Base-by-base conservation (phyloP, 768 basidiomycete genomes). In the Vararia minispora region DNA sequence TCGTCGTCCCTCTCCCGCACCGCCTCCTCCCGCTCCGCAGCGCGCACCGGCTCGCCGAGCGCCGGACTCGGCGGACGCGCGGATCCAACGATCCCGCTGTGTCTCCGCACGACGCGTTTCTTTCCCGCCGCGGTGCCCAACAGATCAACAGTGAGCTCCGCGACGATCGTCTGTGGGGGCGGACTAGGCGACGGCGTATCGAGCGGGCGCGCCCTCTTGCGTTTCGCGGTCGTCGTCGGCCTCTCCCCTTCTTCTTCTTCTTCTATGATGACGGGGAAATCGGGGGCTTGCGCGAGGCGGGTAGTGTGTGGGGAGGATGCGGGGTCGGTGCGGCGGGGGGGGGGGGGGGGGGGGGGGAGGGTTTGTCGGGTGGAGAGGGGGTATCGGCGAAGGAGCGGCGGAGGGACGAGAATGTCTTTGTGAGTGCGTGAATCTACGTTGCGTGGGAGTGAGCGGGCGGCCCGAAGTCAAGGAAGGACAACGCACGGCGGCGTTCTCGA, bases 401-500 rank as follows among this genome's bases (percentile, higher is more conserved):
- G 30, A 87, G 67, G 36, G 70, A 65, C 20, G 59, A 63, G 27
- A 87, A 62, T 31, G 79, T 81, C 54, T 77, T 76, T 43, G 77
- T 71, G 46, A 88, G 44, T 31, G 46, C 51, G 31, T 48, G 47
- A 5, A 41, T 40, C 47, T 48, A 12, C 14, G 37, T n/a, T 7
- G 13, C 24, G 23, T 20, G 6, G 26, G 18, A 28, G 35, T 21
- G 28, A n/a, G 23, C 25, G 23, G n/a, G 16, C 22, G 10, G 20
- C 13, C 21, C 17, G 29, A 37, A 41, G 18, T 17, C 20, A 28
- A 35, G 32, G 39, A 31, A 38, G 38, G 20, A 34, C 53, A 65
- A 51, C 66, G 52, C 61, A 87, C 85, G 47, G 81, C 83, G 43
- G 69, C n/a, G n/a, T n/a, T 61, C 56, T 87, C 86, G 28, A 83